Evolutionary conservation across 192 early-diverging fungal species (phyloP), one percentile per base, ranked within the genome.

Genomic region (Coemansia sp.): DNA sequence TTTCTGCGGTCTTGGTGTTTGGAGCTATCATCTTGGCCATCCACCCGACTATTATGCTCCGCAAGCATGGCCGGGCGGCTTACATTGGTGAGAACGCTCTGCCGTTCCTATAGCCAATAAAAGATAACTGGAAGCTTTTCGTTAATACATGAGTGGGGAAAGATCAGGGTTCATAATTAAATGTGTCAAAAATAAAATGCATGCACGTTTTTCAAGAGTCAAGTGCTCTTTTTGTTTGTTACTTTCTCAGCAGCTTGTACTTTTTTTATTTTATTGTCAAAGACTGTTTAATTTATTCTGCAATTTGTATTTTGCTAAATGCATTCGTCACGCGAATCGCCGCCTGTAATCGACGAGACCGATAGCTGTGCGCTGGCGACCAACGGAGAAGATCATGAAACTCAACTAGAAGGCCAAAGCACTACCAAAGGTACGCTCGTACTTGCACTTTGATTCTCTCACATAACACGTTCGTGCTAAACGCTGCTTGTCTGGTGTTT

Each of bases 21-120:
- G 71, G 77, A 23, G 77, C 71, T 3, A 54, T 74, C 22, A 12
- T 80, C 3, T 49, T 80, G 39, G 61, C 70, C 11, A 66, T 78
- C 58, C 41, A 62, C 9, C 75, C 75, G 1, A 73, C 75, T 4
- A 18, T 22, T 8, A 57, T 62, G 75, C 51, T 73, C 52, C 23
- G 26, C 52, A 73, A 61, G 60, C 54, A 78, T 35, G 75, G 75
- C 11, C 69, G 75, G 50, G 13, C 53, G 3, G 75, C 70, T 1
- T 78, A 65, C 24, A 16, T 66, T 32, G 75, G 75, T 20, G 70
- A 69, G 9, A 61, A 71, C 39, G 50, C 70, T 9, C 59, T 54
- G 0, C 43, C 50, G 9, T 78, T 78, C 56, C 38, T 78, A 29
- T 78, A 54, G 52, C 14, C 18, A 48, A 41, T 29, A 29, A 29